A percentile compares a stretch with the other conserved stretches of the same genome.
phyloP scores from a whole-genome alignment of 2,329 filamentous ascomycete genomes.

The Ophiostoma himal-ulmi region DNA sequence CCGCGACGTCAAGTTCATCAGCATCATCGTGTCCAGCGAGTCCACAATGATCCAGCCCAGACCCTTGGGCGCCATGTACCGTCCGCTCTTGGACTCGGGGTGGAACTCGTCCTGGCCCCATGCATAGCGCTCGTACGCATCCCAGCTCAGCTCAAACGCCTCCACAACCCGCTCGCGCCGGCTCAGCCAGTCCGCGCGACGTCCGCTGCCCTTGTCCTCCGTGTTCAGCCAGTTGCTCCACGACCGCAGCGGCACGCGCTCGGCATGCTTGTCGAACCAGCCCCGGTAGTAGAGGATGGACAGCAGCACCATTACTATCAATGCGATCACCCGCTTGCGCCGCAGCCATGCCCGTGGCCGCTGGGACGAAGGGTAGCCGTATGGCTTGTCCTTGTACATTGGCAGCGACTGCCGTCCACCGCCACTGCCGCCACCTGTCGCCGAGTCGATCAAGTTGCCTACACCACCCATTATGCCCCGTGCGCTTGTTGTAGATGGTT shows the following conservation, averaged over 20 bases:
- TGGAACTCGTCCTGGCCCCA: slow-evolving; percentile 92
- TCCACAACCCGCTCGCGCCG: slow-evolving; percentile 78
- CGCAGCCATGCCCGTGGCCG: slow-evolving; percentile 55
- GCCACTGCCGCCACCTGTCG: slow-evolving; percentile 23
- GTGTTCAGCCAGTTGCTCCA: slow-evolving; percentile 51
- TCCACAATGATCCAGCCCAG: slow-evolving; percentile 99
- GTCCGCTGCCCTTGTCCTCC: slow-evolving; percentile 38
- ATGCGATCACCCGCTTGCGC: slow-evolving; percentile 55
- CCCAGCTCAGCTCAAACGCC: slow-evolving; percentile 87
- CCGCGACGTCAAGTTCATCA: slow-evolving; percentile 92
- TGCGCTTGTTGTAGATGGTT: slow-evolving; percentile 26
- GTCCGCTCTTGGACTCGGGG: slow-evolving; percentile 70
- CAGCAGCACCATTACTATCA: slow-evolving; percentile 50
- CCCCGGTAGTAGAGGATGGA: slow-evolving; percentile 66
- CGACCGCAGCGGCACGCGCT: slow-evolving; percentile 35
- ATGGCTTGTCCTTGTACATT: slow-evolving; percentile 99
- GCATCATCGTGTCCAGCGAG: slow-evolving; percentile 89
- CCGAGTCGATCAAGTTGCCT: slow-evolving; percentile 57
- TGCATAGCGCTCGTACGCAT: slow-evolving; percentile 83
- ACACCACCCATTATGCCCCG: slow-evolving; percentile 55
- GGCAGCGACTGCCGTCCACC: slow-evolving; percentile 53
- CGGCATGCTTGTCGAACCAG: slow-evolving; percentile 43
- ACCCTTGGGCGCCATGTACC: slow-evolving; percentile 79
- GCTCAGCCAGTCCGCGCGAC: slow-evolving; percentile 63
- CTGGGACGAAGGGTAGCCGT: slow-evolving; percentile 57